A percentile compares a stretch with the other conserved stretches of the same genome.
phyloP scores from a whole-genome alignment of 2,329 filamentous ascomycete genomes.

The Beauveria asiatica region DNA sequence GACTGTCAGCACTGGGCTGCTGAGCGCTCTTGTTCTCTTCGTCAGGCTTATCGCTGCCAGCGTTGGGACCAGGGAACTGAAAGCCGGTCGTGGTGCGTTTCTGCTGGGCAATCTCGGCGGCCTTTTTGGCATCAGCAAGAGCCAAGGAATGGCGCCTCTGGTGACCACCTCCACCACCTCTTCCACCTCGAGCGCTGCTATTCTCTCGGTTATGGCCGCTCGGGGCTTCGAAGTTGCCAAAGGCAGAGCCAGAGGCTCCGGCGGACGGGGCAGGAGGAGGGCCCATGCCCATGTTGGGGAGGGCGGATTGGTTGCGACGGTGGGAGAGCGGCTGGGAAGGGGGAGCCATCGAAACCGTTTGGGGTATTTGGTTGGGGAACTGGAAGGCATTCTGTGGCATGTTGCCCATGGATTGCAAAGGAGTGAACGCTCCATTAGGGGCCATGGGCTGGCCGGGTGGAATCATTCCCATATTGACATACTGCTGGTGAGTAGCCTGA shows the following conservation, averaged over 20 bases:
- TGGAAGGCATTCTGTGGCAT: conserved; percentile 80
- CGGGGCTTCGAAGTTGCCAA: conserved; percentile 69
- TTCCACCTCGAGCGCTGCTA: conserved; percentile 30
- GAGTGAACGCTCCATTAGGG: conserved; percentile 63
- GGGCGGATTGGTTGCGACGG: conserved; percentile 94
- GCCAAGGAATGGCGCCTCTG: conserved; percentile 91
- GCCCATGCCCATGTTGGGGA: conserved; percentile 86
- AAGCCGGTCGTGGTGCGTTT: conserved; percentile 91
- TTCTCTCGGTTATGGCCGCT: conserved; percentile 56
- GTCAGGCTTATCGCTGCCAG: conserved; percentile 53
- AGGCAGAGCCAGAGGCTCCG: conserved; percentile 69
- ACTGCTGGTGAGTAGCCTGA: conserved; percentile 92
- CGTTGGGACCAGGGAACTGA: conserved; percentile 78
- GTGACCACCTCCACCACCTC: conserved; percentile 61
- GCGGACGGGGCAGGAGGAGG: conserved; percentile 87
- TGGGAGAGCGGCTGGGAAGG: conserved; percentile 76
- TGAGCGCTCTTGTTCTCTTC: conserved; percentile 33
- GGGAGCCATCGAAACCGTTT: conserved; percentile 65
- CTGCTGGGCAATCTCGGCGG: conserved; percentile 91
- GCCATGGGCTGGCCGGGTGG: conserved; percentile 70
- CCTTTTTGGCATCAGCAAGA: conserved; percentile 93
- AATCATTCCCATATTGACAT: conserved; percentile 95
- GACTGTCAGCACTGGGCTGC: conserved; percentile 24
- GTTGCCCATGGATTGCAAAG: conserved; percentile 72
- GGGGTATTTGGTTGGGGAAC: conserved; percentile 70